Base-by-base conservation (phyloP, 2,329 filamentous ascomycete genomes). In the Ceratocystis variospora region DNA sequence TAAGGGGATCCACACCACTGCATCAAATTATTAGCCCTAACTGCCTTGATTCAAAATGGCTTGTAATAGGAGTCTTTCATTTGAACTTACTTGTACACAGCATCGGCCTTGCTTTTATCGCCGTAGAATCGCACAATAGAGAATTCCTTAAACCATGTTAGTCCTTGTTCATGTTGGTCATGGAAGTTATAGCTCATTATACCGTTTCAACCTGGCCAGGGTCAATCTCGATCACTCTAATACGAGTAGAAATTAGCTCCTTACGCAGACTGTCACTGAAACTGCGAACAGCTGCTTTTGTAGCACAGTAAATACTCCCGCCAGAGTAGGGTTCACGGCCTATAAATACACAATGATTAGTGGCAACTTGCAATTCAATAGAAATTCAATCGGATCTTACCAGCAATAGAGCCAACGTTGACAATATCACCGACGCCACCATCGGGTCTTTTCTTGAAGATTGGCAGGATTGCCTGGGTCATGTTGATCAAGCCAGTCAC, bases 401-500 rank as follows among this genome's bases (percentile, higher is more conserved):
- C 92, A n/a, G 92, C 92, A 73, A 96, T 92, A 70, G 87, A 91
- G 69, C 92, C 92, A 72, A 96, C 78, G 73, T 96, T 97, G 78
- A 99, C 96, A 74, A 99, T 92, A 74, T 97, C 94, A 71, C 93
- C 93, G 55, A 83, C 79, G 67, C 91, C 92, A 68, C 88, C 87
- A 66, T 93, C 81, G 73, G 77, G 83, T 75, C 82, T 89, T 71
- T 83, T 80, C 76, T 90, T 87, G 81, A 92, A 95, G 74, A 91
- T 86, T 64, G 89, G 85, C 19, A 97, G 76, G 53, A 96, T 80
- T 59, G 89, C 89, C 79, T 99, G 94, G 0, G 94, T 97, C 88
- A 97, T 90, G 79, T 93, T 89, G 79, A 99, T 94, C 44, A 99
- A 81, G 33, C 94, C 94, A 1, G 88, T 94, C 64, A 97, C 92